Percentiles rank a stretch among this genome's conserved stretches.
phyloP scores from a whole-genome alignment of 176 grass and related monocot species.

The Typha latifolia region DNA sequence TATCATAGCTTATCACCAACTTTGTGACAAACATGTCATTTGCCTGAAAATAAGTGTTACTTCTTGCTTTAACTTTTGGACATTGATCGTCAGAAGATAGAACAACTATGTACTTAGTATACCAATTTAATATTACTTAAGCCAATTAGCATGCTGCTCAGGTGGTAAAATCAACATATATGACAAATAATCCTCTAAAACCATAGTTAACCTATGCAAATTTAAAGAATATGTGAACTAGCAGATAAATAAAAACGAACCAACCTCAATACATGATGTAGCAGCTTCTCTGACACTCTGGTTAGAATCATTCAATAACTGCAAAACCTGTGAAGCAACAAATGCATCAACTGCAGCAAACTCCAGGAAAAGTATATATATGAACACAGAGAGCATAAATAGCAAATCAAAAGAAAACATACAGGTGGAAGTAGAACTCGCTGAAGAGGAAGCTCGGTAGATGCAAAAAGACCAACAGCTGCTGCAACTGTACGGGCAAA shows the following conservation, averaged over 20 bases:
- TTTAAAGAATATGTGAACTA: background rate
- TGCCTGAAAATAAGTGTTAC: too few species aligned
- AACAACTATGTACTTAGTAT: background rate
- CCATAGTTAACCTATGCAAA: background rate
- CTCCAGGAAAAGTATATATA: background rate
- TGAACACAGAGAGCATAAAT: background rate
- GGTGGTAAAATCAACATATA: background rate
- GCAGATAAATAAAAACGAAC: conserved; percentile 15
- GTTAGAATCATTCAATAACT: conserved; percentile 84
- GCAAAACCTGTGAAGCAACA: conserved; percentile 39
- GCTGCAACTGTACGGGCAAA: conserved; percentile 71
- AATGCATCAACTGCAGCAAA: background rate
- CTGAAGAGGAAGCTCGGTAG: conserved; percentile 73
- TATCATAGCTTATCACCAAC: too few species aligned
- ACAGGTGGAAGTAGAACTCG: conserved; percentile 74
- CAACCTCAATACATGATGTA: conserved; percentile 75
- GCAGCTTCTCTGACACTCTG: conserved; percentile 84
- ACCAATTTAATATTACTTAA: background rate
- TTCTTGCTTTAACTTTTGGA: too few species aligned
- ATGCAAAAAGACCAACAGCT: conserved; percentile 71
- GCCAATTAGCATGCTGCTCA: background rate
- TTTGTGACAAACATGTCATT: too few species aligned
- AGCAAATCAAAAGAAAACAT: conserved; percentile 14
- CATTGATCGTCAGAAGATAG: background rate
- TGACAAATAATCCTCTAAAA: background rate